These are phyloP conservation scores for Magnaporthiopsis rhizophila DNA, from an alignment of 2,329 filamentous ascomycete species.

Conservation along the genomic window DNA sequence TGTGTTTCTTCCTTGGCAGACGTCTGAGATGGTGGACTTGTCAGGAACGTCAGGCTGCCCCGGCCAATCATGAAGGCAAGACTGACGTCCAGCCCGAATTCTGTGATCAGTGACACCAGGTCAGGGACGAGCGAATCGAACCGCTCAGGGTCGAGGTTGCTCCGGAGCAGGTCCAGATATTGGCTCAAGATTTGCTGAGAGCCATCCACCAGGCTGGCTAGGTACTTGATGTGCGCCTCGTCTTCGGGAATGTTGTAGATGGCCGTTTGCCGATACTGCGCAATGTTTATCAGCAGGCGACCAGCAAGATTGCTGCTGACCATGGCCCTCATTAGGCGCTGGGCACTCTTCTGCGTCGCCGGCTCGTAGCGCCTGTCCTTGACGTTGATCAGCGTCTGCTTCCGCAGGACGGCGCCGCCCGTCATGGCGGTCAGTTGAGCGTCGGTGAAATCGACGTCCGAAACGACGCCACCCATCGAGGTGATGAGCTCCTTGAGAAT, in stretches of 20 bases:
- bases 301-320: conserved; percentile 71
- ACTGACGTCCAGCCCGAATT: conserved; percentile 71
- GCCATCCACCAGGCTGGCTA: conserved; percentile 84
- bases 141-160: conserved; percentile 64
- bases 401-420: conserved; percentile 70
- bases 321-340: conserved; percentile 71
- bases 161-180: conserved; percentile 82
- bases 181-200: conserved; percentile 78
- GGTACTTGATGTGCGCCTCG: conserved; percentile 76
- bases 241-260: conserved; percentile 65
- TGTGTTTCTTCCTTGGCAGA: conserved; percentile 26
- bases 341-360: conserved; percentile 64
- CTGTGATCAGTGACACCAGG: conserved; percentile 62
- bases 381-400: conserved; percentile 71
- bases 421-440: conserved; percentile 81
- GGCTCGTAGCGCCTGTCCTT: conserved; percentile 65
- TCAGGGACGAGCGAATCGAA: conserved; percentile 75
- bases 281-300: conserved; percentile 79
- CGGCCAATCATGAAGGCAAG: conserved; percentile 82
- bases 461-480: conserved; percentile 88
- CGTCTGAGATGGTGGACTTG: conserved; percentile 13
- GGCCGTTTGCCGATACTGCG: conserved; percentile 83
- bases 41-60: conserved; percentile 62
- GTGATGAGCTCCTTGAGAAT: conserved; percentile 84
- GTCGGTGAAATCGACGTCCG: conserved; percentile 82